Base-by-base conservation (phyloP, 2,329 filamentous ascomycete species). In the Leptographium flavum region DNA sequence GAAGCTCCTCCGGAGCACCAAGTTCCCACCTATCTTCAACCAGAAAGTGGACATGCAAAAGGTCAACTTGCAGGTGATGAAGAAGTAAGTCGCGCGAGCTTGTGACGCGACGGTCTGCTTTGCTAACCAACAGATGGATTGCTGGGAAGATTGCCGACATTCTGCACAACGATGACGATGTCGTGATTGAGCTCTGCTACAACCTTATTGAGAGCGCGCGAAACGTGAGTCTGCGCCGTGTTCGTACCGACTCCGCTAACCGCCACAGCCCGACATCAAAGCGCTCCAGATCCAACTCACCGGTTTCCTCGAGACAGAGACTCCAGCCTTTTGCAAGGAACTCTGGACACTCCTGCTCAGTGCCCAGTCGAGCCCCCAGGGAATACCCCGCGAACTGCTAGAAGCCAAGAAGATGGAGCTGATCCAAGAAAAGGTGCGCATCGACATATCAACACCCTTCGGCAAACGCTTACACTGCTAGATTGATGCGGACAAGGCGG, bases 41-140 rank as follows among this genome's bases (percentile, higher is more conserved):
- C 80, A 85, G 60, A 95, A 95, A 69, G 92, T 98, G 52, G 88
- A 98, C 68, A 94, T 93, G 77, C 78, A 81, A 55, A 96, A 96
- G 68, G 87, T 98, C 63, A 95, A 98, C 60, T 71, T 94, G 42
- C 87, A 94, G 63, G 85, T 98, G 46, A 94, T 98, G 79, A 95
- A 95, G 73, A 94, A 92, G 85, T 93, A 60, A 58, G 80, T 65
- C 49, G 17, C 8, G 17, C 13, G 17, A 28, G 13, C 32, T 27
- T 36, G 21, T 23, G 5, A 19, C 21, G 6, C 19, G 21, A 22
- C 30, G 30, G 6, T 25, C 39, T 6, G 14, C 21, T n/a, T 17
- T 37, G 7, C 46, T 48, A 22, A 45, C 39, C 5, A 6, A 3
- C 54, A 95, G 87, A 70, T 98, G 92, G 92, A 95, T 96, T 60